Evolutionary conservation across 345 rosid genomes (phyloP), one percentile per base, ranked within the genome.

Genomic region (Cardamine occulta): DNA sequence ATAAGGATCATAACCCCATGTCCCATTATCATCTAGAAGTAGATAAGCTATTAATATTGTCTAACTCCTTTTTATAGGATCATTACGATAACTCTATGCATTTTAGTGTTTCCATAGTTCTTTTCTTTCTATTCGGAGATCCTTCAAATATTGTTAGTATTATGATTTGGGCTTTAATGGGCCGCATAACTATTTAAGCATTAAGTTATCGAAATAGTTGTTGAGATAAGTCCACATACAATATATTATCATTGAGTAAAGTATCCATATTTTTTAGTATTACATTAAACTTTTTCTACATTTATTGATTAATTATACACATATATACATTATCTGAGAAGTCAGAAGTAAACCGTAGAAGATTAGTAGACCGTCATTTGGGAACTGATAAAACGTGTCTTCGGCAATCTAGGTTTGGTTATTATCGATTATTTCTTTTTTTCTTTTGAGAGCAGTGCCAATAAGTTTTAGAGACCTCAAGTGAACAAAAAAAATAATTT

Each of bases 141-240:
- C 48, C 29, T 48, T 48, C 7, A 6, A 11, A 62, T 11, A n/a
- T 24, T 34, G 32, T 4, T 14, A n/a, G 1, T 28, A 5, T 5
- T 28, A 45, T 45, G n/a, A 52, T 34, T 48, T 66, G 60, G 71
- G 71, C 34, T 51, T 24, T 54, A 68, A 23, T 68, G 72, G 61
- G 51, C 37, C n/a, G 48, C 21, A 34, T 21, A 12, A n/a, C 23
- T 63, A 24, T 24, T 26, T 9, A 8, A 24, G 4, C 7, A 21
- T 37, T 4, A 61, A 39, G 18, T 21, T 61, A 3, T 60, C 45
- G 18, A 59, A 19, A 18, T 37, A 60, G 10, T 18, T 60, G 18
- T 37, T 24, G n/a, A 28, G 51, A 35, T 28, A 8, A 24, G 15
- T 17, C 39, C 54, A 45, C 17, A 15, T n/a, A 40, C 4, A 39